Base-by-base conservation (phyloP, 2,329 filamentous ascomycete genomes). In the Trichoderma breve region DNA sequence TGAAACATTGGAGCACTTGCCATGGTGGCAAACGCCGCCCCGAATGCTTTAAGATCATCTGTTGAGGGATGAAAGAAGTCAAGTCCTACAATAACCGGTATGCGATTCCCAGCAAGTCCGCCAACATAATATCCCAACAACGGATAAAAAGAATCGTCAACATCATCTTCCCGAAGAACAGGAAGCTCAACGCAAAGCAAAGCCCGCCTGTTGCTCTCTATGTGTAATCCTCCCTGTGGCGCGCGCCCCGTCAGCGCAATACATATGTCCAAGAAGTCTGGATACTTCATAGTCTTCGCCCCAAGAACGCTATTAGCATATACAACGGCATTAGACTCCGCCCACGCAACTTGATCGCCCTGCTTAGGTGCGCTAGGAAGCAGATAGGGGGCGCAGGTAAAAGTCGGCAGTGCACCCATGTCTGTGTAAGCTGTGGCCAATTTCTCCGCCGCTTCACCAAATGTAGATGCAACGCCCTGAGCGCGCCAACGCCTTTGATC, bases 291-390 rank as follows among this genome's bases (percentile, higher is more conserved):
- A 1, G 84, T 85, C 24, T 79, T 78, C 0, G 84, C 83, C 0
- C 83, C 83, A 0, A 85, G 78, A 0, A 85, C 81, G 69, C 83
- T 85, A 55, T 86, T 85, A 1, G 83, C 82, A 71, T 79, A 85
- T 0, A 84, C 81, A 0, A 85, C 84, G 0, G 83, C 84, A 72
- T 85, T 85, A 0, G 83, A 85, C 73, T 85, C 83, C 1, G 80
- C 82, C 82, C 83, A 85, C 0, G 77, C 82, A 3, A 85, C 77
- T 30, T 85, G 77, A 14, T 85, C 81, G 4, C 82, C 83, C 0
- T 63, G 14, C 15, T 63, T 71, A 0, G 76, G 76, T 1, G 69
- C 73, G 8, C 43, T 78, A 1, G 82, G 79, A 0, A 85, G 79
- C 3, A 79, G 76, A 69, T 85, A 85, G 0, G 84, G 84, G 0